Conservation (phyloP, 1,284 basidiomycete genomes). For the Leccinum fallax region DNA sequence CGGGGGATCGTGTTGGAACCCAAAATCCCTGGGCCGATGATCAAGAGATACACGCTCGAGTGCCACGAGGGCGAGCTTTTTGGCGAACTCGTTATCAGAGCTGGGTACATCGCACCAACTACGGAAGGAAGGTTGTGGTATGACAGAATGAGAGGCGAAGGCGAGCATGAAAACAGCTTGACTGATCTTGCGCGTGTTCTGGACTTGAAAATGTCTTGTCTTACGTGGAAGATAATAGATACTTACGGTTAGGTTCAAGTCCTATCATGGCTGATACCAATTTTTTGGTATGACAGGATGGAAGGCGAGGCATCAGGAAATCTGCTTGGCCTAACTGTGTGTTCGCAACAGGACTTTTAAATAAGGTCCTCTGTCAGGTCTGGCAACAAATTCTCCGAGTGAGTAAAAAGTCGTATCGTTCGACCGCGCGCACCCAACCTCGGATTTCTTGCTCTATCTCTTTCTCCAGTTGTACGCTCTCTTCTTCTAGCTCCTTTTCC, state of each 20-base stretch:
- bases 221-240: background rate
- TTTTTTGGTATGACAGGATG: too few relatives aligned
- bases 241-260: background rate
- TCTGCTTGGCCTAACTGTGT: too few relatives aligned
- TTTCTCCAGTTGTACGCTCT: conserved; percentile 75
- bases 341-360: too few relatives aligned
- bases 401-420: background rate
- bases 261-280: background rate
- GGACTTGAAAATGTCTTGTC: background rate
- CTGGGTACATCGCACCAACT: conserved; percentile 82
- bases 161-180: conserved; percentile 38
- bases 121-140: conserved; percentile 83
- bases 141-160: conserved; percentile 76
- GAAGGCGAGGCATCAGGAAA: too few relatives aligned
- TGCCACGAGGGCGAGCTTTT: conserved; percentile 88
- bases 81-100: conserved; percentile 93
- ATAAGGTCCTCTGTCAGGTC: too few relatives aligned
- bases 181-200: background rate
- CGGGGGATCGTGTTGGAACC: conserved; percentile 91
- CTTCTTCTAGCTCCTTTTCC: conserved; percentile 80
- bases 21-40: conserved; percentile 92
- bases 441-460: conserved; percentile 84
- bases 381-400: conserved; percentile 30
- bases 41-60: conserved; percentile 91
- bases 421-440: conserved; percentile 44